Evolutionary conservation across 495 filamentous ascomycete species (phyloP).

Genomic region (Aspergillus affinis): DNA sequence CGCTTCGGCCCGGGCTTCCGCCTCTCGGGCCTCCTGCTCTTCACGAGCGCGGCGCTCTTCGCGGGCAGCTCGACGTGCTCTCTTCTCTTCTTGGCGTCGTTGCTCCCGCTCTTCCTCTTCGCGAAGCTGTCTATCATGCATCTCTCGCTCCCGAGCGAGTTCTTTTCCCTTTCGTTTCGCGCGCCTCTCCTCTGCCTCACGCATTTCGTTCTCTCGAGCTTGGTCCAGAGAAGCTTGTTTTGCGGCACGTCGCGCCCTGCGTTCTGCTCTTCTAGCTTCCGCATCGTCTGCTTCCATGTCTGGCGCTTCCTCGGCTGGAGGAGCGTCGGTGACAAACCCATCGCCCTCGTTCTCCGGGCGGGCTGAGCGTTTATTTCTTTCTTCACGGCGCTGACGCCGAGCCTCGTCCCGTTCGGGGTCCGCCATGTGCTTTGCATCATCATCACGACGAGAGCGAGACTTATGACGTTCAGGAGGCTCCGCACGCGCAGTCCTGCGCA

Average conservation of each 20-base stretch:
- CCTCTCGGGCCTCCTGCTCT: conserved; percentile 48
- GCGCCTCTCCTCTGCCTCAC: conserved; percentile 48
- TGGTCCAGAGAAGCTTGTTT: conserved; percentile 37
- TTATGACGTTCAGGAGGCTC: conserved; percentile 36
- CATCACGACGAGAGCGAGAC: conserved; percentile 42
- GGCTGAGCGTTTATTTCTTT: conserved; percentile 40
- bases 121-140: conserved; percentile 38
- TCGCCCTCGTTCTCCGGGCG: conserved; percentile 45
- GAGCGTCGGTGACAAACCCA: conserved; percentile 44
- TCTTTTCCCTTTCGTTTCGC: conserved; percentile 43
- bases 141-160: conserved; percentile 36
- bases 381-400: conserved; percentile 42
- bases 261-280: conserved; percentile 52
- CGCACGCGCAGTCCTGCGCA: conserved; percentile 36
- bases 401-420: conserved; percentile 45
- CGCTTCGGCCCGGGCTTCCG: conserved; percentile 42
- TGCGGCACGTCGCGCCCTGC: conserved; percentile 38
- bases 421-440: conserved; percentile 32
- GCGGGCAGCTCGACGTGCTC: conserved; percentile 46
- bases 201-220: conserved; percentile 35
- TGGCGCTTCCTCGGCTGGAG: conserved; percentile 27
- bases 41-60: conserved; percentile 48
- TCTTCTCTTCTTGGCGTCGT: conserved; percentile 45
- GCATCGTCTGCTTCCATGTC: conserved; percentile 52
- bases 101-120: conserved; percentile 52